Conservation (phyloP, 164 flowering plant species). For the Kingdonia uniflora region DNA sequence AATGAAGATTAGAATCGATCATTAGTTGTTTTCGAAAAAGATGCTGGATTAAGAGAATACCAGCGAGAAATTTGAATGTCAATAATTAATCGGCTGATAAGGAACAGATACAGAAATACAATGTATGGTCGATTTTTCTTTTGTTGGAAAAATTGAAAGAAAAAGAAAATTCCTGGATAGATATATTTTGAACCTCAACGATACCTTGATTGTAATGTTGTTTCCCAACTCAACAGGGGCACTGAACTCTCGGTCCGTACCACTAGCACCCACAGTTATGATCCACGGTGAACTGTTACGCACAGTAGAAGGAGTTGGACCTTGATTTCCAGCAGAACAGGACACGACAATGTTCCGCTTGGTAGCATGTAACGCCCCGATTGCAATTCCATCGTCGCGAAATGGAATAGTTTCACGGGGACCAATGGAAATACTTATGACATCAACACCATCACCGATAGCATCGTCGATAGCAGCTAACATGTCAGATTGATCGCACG, state of each 20-base stretch:
- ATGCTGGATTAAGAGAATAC: background rate
- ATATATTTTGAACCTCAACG: no score
- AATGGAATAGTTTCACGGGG: conserved; percentile 14
- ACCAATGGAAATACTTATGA: conserved; percentile 77
- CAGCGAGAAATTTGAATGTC: background rate
- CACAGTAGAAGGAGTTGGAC: conserved; percentile 48
- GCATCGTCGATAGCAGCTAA: conserved; percentile 88
- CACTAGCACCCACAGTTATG: conserved; percentile 78
- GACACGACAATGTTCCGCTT: conserved; percentile 57
- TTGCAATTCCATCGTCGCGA: conserved; percentile 42
- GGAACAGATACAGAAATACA: no score
- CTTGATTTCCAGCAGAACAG: conserved; percentile 68
- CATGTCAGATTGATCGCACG: conserved; percentile 67
- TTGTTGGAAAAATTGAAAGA: no score
- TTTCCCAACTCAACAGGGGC: conserved; percentile 59
- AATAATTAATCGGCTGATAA: no score
- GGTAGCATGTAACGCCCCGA: conserved; percentile 67
- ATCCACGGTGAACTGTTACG: conserved; percentile 81
- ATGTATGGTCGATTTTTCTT: no score
- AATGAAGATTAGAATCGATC: background rate
- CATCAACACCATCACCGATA: conserved; percentile 70
- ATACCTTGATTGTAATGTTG: no score
- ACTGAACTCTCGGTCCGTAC: conserved; percentile 48
- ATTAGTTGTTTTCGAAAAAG: no score
- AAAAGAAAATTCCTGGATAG: conserved; percentile 19